These are phyloP conservation scores for Cercospora sp. DNA, from an alignment of 2,329 filamentous ascomycete genomes.

Conservation along the genomic window DNA sequence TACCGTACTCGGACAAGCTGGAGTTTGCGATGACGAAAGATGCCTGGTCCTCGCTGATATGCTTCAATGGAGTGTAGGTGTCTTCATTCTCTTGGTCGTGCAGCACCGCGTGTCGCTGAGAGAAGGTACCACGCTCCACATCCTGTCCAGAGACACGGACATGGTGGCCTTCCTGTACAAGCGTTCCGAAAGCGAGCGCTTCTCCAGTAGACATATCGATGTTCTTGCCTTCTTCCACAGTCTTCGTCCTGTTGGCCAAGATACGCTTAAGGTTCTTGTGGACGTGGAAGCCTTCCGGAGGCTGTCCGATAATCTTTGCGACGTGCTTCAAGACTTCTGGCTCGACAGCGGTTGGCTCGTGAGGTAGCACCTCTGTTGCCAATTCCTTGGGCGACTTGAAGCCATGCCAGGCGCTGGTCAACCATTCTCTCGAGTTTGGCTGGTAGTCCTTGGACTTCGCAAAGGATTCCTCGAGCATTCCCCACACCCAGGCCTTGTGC, in stretches of 20 bases:
- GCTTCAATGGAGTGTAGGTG: slow-evolving; percentile 88
- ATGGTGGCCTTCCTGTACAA: slow-evolving; percentile 91
- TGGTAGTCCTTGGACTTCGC: slow-evolving; percentile 96
- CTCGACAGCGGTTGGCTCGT: slow-evolving; percentile 82
- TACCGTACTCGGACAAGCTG: slow-evolving; percentile 72
- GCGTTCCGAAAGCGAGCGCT: slow-evolving; percentile 87
- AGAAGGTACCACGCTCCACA: slow-evolving; percentile 99
- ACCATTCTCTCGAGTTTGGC: slow-evolving; percentile 95
- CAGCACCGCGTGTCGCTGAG: slow-evolving; percentile 93
- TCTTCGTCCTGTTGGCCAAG: slow-evolving; percentile 83
- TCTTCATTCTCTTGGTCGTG: slow-evolving; percentile 95
- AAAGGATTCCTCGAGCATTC: slow-evolving; percentile 97
- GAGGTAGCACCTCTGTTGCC: slow-evolving; percentile 88
- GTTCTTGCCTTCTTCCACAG: slow-evolving; percentile 84
- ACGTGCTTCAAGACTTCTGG: slow-evolving; percentile 74
- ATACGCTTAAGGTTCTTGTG: slow-evolving; percentile 99
- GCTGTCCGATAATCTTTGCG: slow-evolving; percentile 72
- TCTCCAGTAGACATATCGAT: slow-evolving; percentile 98
- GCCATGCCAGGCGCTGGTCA: slow-evolving; percentile 97
- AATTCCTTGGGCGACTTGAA: slow-evolving; percentile 99
- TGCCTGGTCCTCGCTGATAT: slow-evolving; percentile 86
- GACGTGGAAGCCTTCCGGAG: slow-evolving; percentile 81
- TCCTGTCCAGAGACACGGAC: slow-evolving; percentile 98
- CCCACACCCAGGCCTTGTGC: slow-evolving; percentile 99
- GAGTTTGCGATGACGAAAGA: slow-evolving; percentile 98